Percentiles rank a stretch among this genome's conserved stretches.
These are phyloP conservation scores for Phtheirospermum japonicum DNA, from an alignment of 257 asterid species.

Conservation along the genomic window DNA sequence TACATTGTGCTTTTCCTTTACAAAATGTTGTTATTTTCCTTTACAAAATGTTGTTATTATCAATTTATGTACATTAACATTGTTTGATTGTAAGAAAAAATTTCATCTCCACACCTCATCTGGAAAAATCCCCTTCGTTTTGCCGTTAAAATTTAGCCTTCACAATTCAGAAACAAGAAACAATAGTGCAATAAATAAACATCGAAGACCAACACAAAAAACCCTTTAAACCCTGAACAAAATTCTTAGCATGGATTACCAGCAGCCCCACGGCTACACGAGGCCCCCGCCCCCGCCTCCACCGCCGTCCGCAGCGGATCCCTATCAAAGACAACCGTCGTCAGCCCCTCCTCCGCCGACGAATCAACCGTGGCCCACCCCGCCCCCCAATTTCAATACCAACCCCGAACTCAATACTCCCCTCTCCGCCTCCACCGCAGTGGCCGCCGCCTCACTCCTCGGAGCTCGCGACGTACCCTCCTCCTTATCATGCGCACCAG, in stretches of 20 bases:
- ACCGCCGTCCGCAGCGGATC: conserved; percentile 54
- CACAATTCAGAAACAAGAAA: background rate
- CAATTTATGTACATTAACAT: too few relatives aligned
- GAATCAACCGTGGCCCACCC: conserved; percentile 52
- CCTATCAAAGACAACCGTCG: conserved; percentile 52
- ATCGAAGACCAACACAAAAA: conserved; percentile 15
- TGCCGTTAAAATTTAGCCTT: background rate
- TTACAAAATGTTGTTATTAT: too few relatives aligned
- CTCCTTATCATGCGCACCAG: conserved; percentile 48
- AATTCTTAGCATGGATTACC: conserved; percentile 47
- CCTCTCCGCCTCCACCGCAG: conserved; percentile 61
- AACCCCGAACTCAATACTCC: conserved; percentile 49
- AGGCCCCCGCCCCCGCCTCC: conserved; percentile 54
- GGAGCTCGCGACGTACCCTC: conserved; percentile 38
- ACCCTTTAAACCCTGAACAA: conserved; percentile 42
- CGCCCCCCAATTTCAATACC: conserved; percentile 66
- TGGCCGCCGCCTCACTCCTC: conserved; percentile 43
- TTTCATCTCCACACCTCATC: background rate
- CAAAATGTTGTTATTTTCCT: too few relatives aligned
- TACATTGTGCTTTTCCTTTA: too few relatives aligned
- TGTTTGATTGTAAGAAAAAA: too few relatives aligned
- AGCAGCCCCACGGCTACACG: conserved; percentile 57
- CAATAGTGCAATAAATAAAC: too few relatives aligned
- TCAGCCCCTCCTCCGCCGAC: conserved; percentile 40
- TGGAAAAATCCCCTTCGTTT: conserved; percentile 5